These are phyloP conservation scores for Nepenthes gracilis DNA, from an alignment of 148 eudicot species.

Conservation along the genomic window DNA sequence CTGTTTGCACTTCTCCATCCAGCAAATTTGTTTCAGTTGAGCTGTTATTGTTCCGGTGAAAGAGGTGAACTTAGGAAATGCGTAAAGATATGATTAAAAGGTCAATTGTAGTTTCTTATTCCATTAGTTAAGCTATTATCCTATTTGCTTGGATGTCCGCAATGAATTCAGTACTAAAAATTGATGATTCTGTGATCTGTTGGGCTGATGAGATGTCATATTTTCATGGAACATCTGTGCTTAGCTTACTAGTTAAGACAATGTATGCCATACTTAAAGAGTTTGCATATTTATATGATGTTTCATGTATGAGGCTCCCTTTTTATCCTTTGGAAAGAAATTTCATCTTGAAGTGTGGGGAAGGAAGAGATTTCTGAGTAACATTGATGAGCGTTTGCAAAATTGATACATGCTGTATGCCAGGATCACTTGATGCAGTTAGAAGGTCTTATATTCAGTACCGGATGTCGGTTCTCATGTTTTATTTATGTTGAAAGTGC, in stretches of 20 bases:
- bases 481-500: constrained; percentile 45
- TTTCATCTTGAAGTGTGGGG: constrained; percentile 5
- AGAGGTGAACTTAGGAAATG: not conserved
- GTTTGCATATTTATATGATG: constrained; percentile 13
- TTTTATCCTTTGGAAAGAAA: constrained; percentile 5
- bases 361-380: constrained; percentile 11
- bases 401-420: constrained; percentile 32
- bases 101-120: not conserved
- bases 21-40: too few species aligned
- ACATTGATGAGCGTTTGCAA: constrained; percentile 26
- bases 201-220: not conserved
- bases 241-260: not conserved
- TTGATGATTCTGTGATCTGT: not conserved
- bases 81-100: not conserved
- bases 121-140: too few species aligned
- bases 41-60: too few species aligned
- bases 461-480: constrained; percentile 68
- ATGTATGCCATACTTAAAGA: not conserved
- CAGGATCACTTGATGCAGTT: constrained; percentile 43
- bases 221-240: too few species aligned
- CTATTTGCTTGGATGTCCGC: too few species aligned
- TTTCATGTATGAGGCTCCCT: constrained; percentile 5
- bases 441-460: constrained; percentile 40
- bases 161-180: too few species aligned
- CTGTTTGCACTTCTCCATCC: too few species aligned